Evolutionary conservation across 2,329 filamentous ascomycete genomes (phyloP), one percentile per base, ranked within the genome.

Genomic region (Rhexocercosporidium sp.): DNA sequence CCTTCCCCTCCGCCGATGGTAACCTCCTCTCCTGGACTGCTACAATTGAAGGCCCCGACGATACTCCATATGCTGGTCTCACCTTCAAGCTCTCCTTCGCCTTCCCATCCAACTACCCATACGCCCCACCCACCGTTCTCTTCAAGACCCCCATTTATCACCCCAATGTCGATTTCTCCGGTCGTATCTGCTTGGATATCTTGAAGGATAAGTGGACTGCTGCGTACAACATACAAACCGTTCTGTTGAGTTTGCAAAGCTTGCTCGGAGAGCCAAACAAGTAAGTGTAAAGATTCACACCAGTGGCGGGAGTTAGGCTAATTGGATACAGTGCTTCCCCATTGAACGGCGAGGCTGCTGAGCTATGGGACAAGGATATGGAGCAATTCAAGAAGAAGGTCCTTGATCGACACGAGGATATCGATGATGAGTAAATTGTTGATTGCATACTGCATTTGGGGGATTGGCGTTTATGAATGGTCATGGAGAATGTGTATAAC

Each of bases 141-240:
- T 99, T 97, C 89, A 97, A 94, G 84, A 99, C 96, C 7, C 96
- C 96, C 44, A 97, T 99, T 81, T 99, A 98, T 85, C 96, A 99
- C 81, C 96, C 96, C 63, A 99, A 99, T 76, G 93, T 99, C 74
- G 96, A 99, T 82, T 97, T 99, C 83, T 94, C 92, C 3, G 96
- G 96, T 47, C 88, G 96, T 65, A 99, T 99, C 81, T 99, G 96
- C 80, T 86, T 99, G 69, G 96, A 99, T 77, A 99, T 99, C 73
- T 85, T 99, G 72, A 98, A 97, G 86, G 96, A 98, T 81, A 97
- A 97, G 83, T 99, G 96, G 96, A 97, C 94, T 67, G 94, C 96
- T 20, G 94, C 96, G 51, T 96, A 97, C 86, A 98, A 98, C 77
- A 94, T 97, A 69, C 93, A 96, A 80, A 97, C 92, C 56, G 93